Evolutionary conservation across 176 grass and related monocot species (phyloP).

Genomic region (Eragrostis nindensis): DNA sequence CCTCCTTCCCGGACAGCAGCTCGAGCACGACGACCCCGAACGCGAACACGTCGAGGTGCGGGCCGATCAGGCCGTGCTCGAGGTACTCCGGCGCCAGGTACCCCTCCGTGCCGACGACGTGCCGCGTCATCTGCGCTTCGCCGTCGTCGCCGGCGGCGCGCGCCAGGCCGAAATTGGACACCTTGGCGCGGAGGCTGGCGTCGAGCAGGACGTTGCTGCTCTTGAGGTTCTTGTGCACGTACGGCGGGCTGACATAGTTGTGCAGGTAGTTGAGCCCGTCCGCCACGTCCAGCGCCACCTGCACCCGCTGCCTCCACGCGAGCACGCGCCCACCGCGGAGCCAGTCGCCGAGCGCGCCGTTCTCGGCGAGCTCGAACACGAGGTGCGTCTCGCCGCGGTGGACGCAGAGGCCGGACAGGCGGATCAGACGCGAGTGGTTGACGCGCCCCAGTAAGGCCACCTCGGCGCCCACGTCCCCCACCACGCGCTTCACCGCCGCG

Average conservation of each 20-base stretch:
- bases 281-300: constrained; percentile 59
- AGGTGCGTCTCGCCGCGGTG: constrained; percentile 61
- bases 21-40: constrained; percentile 76
- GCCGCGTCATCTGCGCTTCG: constrained; percentile 67
- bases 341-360: constrained; percentile 49
- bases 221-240: constrained; percentile 84
- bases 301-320: constrained; percentile 65
- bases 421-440: constrained; percentile 45
- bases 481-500: constrained; percentile 53
- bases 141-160: constrained; percentile 40
- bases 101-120: constrained; percentile 73
- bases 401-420: constrained; percentile 66
- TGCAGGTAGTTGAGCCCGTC: constrained; percentile 83
- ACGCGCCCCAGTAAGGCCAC: constrained; percentile 57
- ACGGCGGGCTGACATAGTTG: constrained; percentile 69
- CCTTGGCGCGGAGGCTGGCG: constrained; percentile 61
- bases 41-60: constrained; percentile 76
- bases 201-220: constrained; percentile 76
- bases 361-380: constrained; percentile 62
- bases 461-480: constrained; percentile 55
- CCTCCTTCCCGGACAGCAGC: constrained; percentile 78
- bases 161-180: constrained; percentile 71
- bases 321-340: constrained; percentile 42
- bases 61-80: constrained; percentile 72
- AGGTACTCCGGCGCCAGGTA: constrained; percentile 83